phyloP scores from a whole-genome alignment of 2,329 filamentous ascomycete genomes.

The Aspergillus sp. region DNA sequence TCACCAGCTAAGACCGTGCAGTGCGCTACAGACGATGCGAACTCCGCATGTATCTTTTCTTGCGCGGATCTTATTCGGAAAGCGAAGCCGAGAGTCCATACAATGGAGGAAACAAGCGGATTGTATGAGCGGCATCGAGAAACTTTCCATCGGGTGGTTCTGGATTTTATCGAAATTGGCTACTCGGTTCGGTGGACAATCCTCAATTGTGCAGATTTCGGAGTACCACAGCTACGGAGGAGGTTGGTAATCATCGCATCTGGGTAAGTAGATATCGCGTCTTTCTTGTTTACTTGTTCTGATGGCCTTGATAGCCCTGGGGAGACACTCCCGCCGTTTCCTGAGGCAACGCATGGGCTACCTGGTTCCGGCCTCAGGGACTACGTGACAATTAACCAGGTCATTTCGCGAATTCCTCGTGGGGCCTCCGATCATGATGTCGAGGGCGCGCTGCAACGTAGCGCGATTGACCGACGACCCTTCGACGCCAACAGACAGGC shows the following conservation, averaged over 20 bases:
- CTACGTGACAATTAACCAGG: conserved; percentile 45
- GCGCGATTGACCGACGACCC: conserved; percentile 28
- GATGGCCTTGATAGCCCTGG: conserved; percentile 59
- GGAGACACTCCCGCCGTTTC: conserved; percentile 68
- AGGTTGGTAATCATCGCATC: conserved; percentile 56
- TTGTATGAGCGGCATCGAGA: conserved; percentile 57
- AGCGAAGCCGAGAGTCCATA: conserved; percentile 67
- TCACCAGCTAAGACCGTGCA: conserved; percentile 68
- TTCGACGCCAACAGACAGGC: conserved; percentile 55
- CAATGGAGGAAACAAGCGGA: conserved; percentile 77
- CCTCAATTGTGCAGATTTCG: conserved; percentile 53
- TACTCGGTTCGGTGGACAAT: conserved; percentile 73
- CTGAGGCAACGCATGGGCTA: conserved; percentile 59
- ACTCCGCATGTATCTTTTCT: conserved; percentile 59
- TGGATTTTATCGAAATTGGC: conserved; percentile 63
- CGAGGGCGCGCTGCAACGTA: conserved; percentile 22
- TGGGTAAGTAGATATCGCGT: conserved; percentile 43
- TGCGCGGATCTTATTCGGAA: conserved; percentile 57
- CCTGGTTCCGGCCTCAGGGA: conserved; percentile 33
- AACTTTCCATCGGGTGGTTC: conserved; percentile 63
- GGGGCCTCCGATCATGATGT: conserved; percentile 48
- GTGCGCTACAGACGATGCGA: conserved; percentile 63
- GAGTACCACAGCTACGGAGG: conserved; percentile 51
- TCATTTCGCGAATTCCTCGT: conserved; percentile 43
- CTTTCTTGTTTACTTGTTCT: background rate